Evolutionary conservation across 1,284 basidiomycete species (phyloP).

Genomic region (Irpex lacteus): DNA sequence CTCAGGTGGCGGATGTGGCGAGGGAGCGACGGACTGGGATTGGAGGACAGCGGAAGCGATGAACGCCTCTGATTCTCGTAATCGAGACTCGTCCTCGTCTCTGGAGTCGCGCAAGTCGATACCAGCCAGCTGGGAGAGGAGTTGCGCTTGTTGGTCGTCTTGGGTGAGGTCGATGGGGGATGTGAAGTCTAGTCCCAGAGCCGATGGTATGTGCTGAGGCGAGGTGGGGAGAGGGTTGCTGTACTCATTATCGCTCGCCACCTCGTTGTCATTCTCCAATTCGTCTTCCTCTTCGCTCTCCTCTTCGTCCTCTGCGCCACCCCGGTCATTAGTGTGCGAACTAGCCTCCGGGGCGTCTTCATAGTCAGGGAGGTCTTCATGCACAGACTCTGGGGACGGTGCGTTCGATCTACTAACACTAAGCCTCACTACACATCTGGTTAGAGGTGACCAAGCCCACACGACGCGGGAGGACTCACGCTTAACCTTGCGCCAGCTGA

Average conservation of each 20-base stretch:
- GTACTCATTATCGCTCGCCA: no score
- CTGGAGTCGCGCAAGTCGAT: no score
- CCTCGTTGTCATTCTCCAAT: no score
- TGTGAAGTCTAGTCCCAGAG: no score
- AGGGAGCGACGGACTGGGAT: no score
- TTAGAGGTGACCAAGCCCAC: neutral
- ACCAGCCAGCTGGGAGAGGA: no score
- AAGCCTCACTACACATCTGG: neutral
- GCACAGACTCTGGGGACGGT: neutral
- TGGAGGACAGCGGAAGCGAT: neutral
- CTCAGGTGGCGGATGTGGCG: no score
- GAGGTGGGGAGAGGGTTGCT: no score
- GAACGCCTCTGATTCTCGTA: neutral
- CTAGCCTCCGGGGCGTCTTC: neutral
- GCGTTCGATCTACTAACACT: neutral
- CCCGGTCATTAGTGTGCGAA: neutral
- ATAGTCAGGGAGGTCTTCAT: neutral
- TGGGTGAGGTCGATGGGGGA: no score
- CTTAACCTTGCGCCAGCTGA: neutral
- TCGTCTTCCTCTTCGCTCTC: neutral
- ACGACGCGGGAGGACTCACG: neutral
- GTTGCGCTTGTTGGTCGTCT: no score
- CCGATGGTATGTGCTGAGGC: no score
- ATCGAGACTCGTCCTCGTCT: neutral
- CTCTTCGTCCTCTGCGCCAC: neutral